These are phyloP conservation scores for Magnaporthales sp. DNA, from an alignment of 2,329 filamentous ascomycete genomes.

Conservation along the genomic window DNA sequence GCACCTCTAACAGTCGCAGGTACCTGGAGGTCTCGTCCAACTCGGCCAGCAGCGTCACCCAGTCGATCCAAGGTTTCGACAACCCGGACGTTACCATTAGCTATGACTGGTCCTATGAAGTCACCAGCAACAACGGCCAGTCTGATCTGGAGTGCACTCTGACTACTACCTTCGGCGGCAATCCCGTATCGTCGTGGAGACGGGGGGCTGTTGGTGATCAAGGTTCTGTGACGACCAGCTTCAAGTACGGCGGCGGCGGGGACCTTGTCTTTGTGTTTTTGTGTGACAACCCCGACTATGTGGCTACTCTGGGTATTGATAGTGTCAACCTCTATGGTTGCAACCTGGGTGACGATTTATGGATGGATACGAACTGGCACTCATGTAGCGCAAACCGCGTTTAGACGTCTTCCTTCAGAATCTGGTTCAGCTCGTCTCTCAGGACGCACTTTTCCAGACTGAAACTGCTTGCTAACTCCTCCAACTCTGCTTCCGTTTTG, in stretches of 20 bases:
- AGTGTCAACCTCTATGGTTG: neutral
- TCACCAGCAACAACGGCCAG: neutral
- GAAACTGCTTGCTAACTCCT: slow-evolving; percentile 42
- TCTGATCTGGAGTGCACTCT: neutral
- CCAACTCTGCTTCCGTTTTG: slow-evolving; percentile 41
- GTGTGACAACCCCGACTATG: neutral
- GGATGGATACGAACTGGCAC: neutral
- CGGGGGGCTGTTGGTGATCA: neutral
- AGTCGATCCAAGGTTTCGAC: neutral
- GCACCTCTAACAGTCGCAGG: neutral
- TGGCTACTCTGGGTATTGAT: neutral
- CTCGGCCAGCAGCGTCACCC: neutral
- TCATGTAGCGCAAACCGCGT: neutral
- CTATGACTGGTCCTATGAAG: neutral
- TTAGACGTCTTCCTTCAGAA: slow-evolving; percentile 20
- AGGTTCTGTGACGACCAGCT: neutral
- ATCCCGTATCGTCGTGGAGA: neutral
- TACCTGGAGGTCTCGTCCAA: neutral
- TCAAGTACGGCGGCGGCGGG: neutral
- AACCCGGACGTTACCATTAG: neutral
- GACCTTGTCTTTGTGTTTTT: neutral
- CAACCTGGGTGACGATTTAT: neutral
- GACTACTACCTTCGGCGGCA: neutral
- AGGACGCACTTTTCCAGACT: slow-evolving; percentile 43
- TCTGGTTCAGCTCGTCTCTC: slow-evolving; percentile 40